Base-by-base conservation (phyloP, 2,329 filamentous ascomycete species). In the Pseudogymnoascus sp. region DNA sequence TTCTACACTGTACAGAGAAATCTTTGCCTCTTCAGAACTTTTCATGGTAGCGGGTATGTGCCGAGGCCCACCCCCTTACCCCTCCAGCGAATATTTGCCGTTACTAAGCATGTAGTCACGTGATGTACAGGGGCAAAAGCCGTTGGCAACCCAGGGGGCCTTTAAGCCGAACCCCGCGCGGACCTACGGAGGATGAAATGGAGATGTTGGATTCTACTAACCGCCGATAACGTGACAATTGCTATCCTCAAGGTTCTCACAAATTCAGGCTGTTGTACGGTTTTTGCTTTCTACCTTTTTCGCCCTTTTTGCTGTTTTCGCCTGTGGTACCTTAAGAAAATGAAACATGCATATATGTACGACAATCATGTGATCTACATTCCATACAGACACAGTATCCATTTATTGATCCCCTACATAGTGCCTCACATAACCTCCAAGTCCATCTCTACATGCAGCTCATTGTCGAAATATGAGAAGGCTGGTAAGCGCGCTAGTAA, bases 401-500 rank as follows among this genome's bases (percentile, higher is more conserved):
- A 53, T 53, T 11, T 9, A 53, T 18, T 12, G 15, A 53, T 53
- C 47, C 47, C 47, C 47, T 53, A 53, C 2, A 53, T 53, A n/a
- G 14, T 7, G 18, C 14, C 14, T 50, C 47, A 53, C 47, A 53
- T 53, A 15, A 33, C 15, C 28, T 53, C 28, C n/a, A 33, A 33
- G 47, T 18, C 28, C 15, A 20, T 20, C 28, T 53, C 28, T 53
- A 1, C 4, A 53, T 53, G n/a, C 2, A 12, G 43, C 43, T 25
- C 9, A 12, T 53, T n/a, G 43, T 53, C 43, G 11, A 33, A 53
- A 53, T 53, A 53, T 53, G 47, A 53, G 47, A 53, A 53, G 47
- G 47, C 47, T 53, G 47, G 47, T 53, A 53, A 53, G 47, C 47
- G 47, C 47, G 47, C 47, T 33, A 53, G 43, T 50, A 33, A 18